Evolutionary conservation across 2,329 filamentous ascomycete species (phyloP), one percentile per base, ranked within the genome.

Genomic region (Aspergillus amoenus): DNA sequence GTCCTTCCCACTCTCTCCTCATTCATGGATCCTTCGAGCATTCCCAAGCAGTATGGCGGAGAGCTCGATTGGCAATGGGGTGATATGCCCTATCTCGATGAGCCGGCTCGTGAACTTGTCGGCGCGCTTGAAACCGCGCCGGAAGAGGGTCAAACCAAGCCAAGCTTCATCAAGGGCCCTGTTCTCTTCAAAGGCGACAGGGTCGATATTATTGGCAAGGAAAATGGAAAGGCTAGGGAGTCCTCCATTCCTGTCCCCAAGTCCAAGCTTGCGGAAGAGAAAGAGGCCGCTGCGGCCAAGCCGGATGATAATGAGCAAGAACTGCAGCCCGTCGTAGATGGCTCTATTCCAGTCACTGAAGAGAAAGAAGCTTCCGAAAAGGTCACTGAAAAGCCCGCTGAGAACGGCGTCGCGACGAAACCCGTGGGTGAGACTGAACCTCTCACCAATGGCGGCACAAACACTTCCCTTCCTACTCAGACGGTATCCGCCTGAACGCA

Each of bases 31-130:
- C 81, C 84, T 0, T 81, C 84, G 52, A 90, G 93, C 74, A 93
- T 97, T 61, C 93, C 93, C 17, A 92, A 90, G 73, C 86, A 88
- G 72, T 97, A 96, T 71, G 93, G 93, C 59, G 93, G 93, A 44
- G 83, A 91, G 62, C 83, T 97, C 8, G 88, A 96, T 22, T 97
- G 89, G 78, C 76, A 83, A 49, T 97, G 89, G 77, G 91, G 91
- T 54, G 84, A 90, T 60, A 79, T 88, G 74, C 88, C 89, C 6
- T 82, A 85, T 51, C 76, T 93, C n/a, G 93, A 96, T 64, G 74
- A 73, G 30, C 66, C 72, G 5, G 70, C 75, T 3, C 71, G 68
- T 5, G 67, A 71, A 21, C 51, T 75, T 7, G 62, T 73, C 24
- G 65, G 71, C 11, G 64, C 57, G 13, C 52, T 76, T 12, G 68